A percentile compares a stretch with the other conserved stretches of the same genome.
Conservation (phyloP, 108 stramenopile genomes). For the Chaetoceros tenuissimus region DNA sequence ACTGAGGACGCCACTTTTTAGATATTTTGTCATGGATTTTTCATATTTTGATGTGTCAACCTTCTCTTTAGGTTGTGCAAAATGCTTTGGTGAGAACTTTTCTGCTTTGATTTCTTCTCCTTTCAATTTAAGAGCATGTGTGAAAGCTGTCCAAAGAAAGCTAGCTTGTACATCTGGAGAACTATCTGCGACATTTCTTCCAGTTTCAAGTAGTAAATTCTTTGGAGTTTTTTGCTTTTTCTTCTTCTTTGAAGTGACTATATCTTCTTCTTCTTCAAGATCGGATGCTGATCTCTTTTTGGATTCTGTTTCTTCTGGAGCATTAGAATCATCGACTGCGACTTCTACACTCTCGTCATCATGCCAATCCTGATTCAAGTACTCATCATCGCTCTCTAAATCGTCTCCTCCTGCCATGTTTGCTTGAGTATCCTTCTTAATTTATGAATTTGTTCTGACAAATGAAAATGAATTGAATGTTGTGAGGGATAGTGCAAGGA, state of each 20-base stretch:
- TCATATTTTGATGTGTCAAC: neutral
- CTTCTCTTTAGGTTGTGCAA: neutral
- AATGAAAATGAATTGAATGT: no score
- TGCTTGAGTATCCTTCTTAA: no score
- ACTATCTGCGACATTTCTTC: slow-evolving; percentile 27
- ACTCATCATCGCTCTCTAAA: slow-evolving; percentile 76
- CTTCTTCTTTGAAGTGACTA: slow-evolving; percentile 23
- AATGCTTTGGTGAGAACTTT: neutral
- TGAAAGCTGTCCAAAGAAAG: slow-evolving; percentile 12
- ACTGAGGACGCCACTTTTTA: slow-evolving; percentile 15
- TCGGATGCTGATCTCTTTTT: slow-evolving; percentile 21
- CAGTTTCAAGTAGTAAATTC: slow-evolving; percentile 30
- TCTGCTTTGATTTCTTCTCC: neutral
- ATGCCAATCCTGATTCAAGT: slow-evolving; percentile 24
- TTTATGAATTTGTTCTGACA: no score
- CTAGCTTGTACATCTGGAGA: slow-evolving; percentile 13
- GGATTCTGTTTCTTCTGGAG: slow-evolving; percentile 1
- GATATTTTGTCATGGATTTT: slow-evolving; percentile 7
- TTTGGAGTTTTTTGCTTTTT: slow-evolving; percentile 16
- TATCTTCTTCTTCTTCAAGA: neutral
- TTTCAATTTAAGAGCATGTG: slow-evolving; percentile 2
- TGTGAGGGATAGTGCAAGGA: no score
- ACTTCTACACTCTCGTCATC: slow-evolving; percentile 15
- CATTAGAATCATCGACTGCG: slow-evolving; percentile 12
- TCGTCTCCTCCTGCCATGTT: slow-evolving; percentile 77